Conservation (phyloP, 148 eudicot species). For the Rhododendron vialii region DNA sequence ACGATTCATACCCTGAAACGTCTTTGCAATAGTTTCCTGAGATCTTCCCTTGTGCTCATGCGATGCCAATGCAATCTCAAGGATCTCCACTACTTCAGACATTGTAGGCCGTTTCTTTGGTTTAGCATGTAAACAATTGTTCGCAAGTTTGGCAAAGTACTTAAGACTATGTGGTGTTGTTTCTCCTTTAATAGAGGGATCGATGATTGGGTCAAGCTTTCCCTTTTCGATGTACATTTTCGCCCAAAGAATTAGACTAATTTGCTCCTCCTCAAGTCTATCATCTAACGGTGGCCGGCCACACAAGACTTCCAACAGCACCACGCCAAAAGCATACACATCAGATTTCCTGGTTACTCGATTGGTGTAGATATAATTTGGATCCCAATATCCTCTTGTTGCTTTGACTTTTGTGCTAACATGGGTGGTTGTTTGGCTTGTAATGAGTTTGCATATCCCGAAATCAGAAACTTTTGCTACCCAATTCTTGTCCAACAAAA, state of each 20-base stretch:
- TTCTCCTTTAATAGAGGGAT: neutral
- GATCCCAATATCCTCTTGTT: neutral
- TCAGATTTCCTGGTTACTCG: neutral
- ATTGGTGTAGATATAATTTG: neutral
- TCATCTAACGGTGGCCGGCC: neutral
- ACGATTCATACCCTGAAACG: too few relatives aligned
- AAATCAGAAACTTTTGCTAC: slow-evolving; percentile 2
- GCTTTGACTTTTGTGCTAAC: neutral
- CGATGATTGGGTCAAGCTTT: neutral
- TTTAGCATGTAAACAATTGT: neutral
- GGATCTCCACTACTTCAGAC: neutral
- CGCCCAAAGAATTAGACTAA: neutral
- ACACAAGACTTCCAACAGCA: slow-evolving; percentile 1
- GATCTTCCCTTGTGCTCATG: neutral
- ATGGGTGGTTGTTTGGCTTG: neutral
- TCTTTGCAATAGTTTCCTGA: neutral
- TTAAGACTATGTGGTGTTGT: neutral
- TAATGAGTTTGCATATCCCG: neutral
- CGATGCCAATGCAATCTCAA: neutral
- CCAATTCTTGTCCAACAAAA: neutral
- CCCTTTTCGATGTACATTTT: neutral
- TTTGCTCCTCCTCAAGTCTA: neutral
- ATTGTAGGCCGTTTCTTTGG: neutral
- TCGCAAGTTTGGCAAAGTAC: neutral
- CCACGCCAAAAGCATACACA: neutral